Evolutionary conservation across 768 basidiomycete genomes (phyloP), one percentile per base, ranked within the genome.

Genomic region (Myochromella boudieri): DNA sequence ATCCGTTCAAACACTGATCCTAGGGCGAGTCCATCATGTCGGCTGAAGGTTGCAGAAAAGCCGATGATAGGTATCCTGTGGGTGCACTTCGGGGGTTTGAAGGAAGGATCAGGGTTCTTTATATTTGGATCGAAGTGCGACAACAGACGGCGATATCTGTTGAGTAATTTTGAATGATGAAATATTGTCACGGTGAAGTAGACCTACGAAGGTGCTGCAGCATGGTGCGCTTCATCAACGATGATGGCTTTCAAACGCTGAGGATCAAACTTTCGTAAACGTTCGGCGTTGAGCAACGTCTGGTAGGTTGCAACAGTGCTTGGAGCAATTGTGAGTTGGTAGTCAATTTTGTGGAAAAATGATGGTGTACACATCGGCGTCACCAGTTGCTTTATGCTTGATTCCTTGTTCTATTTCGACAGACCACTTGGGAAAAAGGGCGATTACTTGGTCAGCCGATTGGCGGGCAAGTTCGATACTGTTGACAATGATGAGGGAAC

Each of bases 141-240:
- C n/a, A 97, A 68, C 48, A 98, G 78, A 21, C 79, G 81, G 24
- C 90, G 84, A 64, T 95, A 95, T 22, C 92, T 69, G 51, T 21
- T 22, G 36, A 18, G n/a, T 37, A 41, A 10, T 22, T 9, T 25
- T 5, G 27, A 37, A n/a, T 12, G 11, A n/a, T 21, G 6, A n/a
- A 26, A 4, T 47, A 41, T 37, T 4, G 45, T 24, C n/a, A 27
- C 24, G 9, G 21, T 29, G 11, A 42, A n/a, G 21, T 10, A 26
- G 8, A 70, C 82, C 44, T 68, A 95, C 83, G 94, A 93, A 24
- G 86, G 84, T 7, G 95, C 90, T 29, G 91, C 94, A 22, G 95
- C 89, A 65, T 98, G 95, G 62, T 97, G 95, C 0, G 95, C 95
- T 67, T 97, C 94, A 58, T 97, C 94, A 3, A 97, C 74, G 36